Percentiles rank a stretch among this genome's conserved stretches.
phyloP scores from a whole-genome alignment of 2,329 filamentous ascomycete genomes.

The Aspergillus sp. region DNA sequence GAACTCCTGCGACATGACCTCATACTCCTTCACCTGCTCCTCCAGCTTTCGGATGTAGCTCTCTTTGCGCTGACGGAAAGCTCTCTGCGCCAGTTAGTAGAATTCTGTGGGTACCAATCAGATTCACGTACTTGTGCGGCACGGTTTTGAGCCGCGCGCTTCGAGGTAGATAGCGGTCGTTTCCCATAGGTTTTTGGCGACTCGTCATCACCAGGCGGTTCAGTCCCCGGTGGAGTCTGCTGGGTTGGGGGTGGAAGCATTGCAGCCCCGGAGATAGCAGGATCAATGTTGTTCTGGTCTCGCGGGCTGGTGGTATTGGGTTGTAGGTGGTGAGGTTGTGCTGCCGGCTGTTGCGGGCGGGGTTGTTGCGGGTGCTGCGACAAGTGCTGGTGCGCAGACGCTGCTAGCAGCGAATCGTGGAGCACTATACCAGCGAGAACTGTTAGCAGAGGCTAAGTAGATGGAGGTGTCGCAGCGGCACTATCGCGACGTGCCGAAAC shows the following conservation, averaged over 20 bases:
- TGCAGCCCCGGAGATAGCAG: constrained; percentile 54
- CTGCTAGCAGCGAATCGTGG: constrained; percentile 61
- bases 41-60: constrained; percentile 98
- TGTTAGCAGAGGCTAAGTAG: constrained; percentile 14
- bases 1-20: constrained; percentile 71
- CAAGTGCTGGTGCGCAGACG: constrained; percentile 44
- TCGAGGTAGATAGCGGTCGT: constrained; percentile 89
- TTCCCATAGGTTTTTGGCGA: constrained; percentile 70
- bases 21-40: constrained; percentile 82
- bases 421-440: constrained; percentile 47
- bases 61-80: constrained; percentile 96
- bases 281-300: constrained; percentile 57
- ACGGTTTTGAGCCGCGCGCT: constrained; percentile 93
- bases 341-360: constrained; percentile 42
- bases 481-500: constrained; percentile 4
- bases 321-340: constrained; percentile 43
- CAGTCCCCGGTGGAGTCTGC: constrained; percentile 28
- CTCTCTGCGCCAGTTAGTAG: constrained; percentile 61
- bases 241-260: constrained; percentile 47
- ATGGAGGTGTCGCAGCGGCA: neutral
- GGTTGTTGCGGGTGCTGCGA: constrained; percentile 46
- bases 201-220: constrained; percentile 48
- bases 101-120: neutral
- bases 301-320: constrained; percentile 44
- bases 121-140: constrained; percentile 78